Percentiles rank a stretch among this genome's conserved stretches.
Conservation (phyloP, 2,329 filamentous ascomycete genomes). For the Laburnicola sp. region DNA sequence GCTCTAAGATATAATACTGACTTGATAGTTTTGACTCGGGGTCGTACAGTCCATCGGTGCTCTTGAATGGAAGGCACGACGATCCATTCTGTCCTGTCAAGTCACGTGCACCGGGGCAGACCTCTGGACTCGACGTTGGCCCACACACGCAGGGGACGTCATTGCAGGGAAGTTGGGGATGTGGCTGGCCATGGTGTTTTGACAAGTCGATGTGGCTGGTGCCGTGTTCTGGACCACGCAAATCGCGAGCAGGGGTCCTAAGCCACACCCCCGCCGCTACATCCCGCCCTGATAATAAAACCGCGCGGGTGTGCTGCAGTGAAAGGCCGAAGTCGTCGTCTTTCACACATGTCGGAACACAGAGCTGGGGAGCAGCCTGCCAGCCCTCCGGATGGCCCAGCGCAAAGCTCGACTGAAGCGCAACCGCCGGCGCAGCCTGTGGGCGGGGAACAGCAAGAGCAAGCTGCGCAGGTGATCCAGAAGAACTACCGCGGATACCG, state of each 20-base stretch:
- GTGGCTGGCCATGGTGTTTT: conserved; percentile 1
- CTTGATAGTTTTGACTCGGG: too few relatives aligned
- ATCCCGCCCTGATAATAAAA: conserved; percentile 1
- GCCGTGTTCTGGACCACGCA: not conserved
- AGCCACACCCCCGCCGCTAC: not conserved
- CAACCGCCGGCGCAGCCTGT: not conserved
- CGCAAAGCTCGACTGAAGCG: not conserved
- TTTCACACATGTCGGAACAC: conserved; percentile 4
- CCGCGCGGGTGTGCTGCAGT: not conserved
- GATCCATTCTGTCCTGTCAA: too few relatives aligned
- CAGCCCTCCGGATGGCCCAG: not conserved
- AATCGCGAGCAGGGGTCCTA: not conserved
- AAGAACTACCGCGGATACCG: conserved; percentile 79
- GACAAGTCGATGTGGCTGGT: not conserved
- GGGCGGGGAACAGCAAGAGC: conserved; percentile 25
- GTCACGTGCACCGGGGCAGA: too few relatives aligned
- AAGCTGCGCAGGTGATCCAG: conserved; percentile 45
- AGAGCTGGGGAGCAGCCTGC: conserved; percentile 5
- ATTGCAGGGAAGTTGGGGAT: not conserved
- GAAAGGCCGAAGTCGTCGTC: not conserved
- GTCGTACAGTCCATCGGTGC: too few relatives aligned
- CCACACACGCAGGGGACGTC: too few relatives aligned
- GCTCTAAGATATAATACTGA: too few relatives aligned
- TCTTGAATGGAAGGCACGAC: too few relatives aligned
- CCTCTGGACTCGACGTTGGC: too few relatives aligned